Evolutionary conservation across 2,329 filamentous ascomycete genomes (phyloP).

Genomic region (Cercospora zeina): DNA sequence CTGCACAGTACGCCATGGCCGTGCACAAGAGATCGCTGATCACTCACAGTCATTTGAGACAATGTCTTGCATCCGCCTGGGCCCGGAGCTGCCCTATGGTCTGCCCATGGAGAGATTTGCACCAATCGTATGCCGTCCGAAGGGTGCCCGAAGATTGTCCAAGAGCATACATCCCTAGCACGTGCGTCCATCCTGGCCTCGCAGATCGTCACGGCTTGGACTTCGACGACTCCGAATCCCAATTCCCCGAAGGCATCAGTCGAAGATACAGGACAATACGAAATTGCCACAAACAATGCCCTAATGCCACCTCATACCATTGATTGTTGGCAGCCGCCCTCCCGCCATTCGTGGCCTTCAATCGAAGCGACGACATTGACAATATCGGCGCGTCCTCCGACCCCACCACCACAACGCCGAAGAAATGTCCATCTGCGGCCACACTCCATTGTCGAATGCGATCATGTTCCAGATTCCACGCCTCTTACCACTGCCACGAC

Average conservation of each 20-base stretch:
- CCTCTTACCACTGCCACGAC: background rate
- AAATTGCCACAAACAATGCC: constrained; percentile 3
- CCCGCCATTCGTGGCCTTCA: background rate
- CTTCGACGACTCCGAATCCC: background rate
- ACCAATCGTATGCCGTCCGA: constrained; percentile 7
- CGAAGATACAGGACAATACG: background rate
- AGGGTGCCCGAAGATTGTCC: background rate
- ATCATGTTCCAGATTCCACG: too few relatives aligned
- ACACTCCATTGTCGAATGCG: too few relatives aligned
- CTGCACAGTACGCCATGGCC: background rate
- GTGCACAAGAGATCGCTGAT: background rate
- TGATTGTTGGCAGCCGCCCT: background rate
- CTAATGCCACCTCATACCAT: constrained; percentile 1
- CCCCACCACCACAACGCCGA: too few relatives aligned
- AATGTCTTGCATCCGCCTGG: constrained; percentile 3
- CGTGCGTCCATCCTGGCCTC: background rate
- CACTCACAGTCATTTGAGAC: background rate
- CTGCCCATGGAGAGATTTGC: background rate
- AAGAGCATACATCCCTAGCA: background rate
- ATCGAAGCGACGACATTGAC: background rate
- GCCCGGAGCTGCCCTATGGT: background rate
- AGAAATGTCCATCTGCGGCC: too few relatives aligned
- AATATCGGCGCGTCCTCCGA: background rate
- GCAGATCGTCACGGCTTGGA: constrained; percentile 1
- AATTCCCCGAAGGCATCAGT: constrained; percentile 5